Conservation (phyloP, 78 protist genomes). For the Diacronema lutheri region DNA sequence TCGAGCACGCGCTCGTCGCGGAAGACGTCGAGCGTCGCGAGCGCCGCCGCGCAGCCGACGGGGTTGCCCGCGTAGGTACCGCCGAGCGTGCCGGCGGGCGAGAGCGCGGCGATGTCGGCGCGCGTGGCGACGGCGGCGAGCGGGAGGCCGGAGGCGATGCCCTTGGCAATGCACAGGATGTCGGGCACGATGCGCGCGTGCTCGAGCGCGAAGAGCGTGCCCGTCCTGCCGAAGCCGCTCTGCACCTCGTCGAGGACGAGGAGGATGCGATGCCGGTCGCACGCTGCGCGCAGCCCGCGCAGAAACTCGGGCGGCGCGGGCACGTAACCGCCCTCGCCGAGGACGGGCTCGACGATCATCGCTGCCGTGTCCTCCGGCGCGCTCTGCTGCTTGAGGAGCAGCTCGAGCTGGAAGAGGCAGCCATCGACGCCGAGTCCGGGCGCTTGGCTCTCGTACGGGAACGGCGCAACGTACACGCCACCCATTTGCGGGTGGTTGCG, state of each 20-base stretch:
- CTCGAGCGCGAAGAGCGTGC: conserved; percentile 60
- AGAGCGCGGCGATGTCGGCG: no score
- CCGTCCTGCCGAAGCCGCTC: conserved; percentile 72
- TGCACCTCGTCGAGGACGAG: conserved; percentile 74
- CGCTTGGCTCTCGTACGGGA: conserved; percentile 28
- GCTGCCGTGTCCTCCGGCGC: conserved; percentile 50
- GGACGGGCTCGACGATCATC: conserved; percentile 64
- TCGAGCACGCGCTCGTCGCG: conserved; percentile 55
- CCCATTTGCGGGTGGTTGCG: conserved; percentile 65
- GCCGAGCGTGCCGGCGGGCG: conserved; percentile 51
- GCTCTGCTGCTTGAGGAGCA: not conserved
- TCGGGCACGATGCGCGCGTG: conserved; percentile 50
- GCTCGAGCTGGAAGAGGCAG: no score
- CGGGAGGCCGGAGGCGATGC: not conserved
- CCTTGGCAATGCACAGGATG: conserved; percentile 49
- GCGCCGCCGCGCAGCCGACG: conserved; percentile 63
- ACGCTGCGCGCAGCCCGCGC: conserved; percentile 11
- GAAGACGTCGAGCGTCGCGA: conserved; percentile 58
- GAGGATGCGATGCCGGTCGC: conserved; percentile 41
- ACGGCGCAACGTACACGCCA: conserved; percentile 64
- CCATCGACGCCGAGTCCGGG: no score
- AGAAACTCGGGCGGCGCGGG: conserved; percentile 33
- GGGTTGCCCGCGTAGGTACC: conserved; percentile 75
- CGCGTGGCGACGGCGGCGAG: no score
- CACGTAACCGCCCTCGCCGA: conserved; percentile 77